Base-by-base conservation (phyloP, 352 stramenopile genomes). In the Phytophthora cactorum region DNA sequence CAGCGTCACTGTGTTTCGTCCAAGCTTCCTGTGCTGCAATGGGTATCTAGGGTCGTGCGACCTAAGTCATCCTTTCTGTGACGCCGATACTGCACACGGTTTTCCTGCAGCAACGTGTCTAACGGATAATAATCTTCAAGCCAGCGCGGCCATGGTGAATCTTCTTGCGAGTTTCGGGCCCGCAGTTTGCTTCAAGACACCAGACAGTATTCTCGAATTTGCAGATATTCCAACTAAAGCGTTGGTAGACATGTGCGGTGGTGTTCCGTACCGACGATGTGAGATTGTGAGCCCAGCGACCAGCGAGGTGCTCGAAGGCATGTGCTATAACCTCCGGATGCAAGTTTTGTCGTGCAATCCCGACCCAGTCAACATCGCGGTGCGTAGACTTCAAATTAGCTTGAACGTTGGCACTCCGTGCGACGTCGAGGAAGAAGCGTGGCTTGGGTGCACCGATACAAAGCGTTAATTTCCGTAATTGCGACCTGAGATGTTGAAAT, bases 281-380 rank as follows among this genome's bases (percentile, higher is more conserved):
- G 17, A 59, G 29, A 53, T 69, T 8, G 11, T 66, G 7, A 52
- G 65, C 25, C 60, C 59, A 7, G 14, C n/a, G 14, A 61, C 8
- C 3, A 59, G 59, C 3, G 38, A 59, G n/a, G 43, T 27, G 1
- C 51, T 64, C 5, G 10, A 50, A 5, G 66, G 60, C 3, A 74
- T 74, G 47, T 74, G 60, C 49, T 66, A 65, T 44, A 74, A 74
- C 27, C 46, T 67, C 12, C 52, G 67, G 15, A 67, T 69, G 66
- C 66, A 70, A 52, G 62, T 74, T 36, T 29, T 74, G 4, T 59
- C 62, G 10, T 74, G 67, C 50, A 67, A 67, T 43, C 67, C 61
- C 1, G 67, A 74, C 45, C 61, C 67, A 4, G 51, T 67, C 44
- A 63, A 66, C 11, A 66, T 69, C 12, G 32, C 59, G 6, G 49